Evolutionary conservation across 345 rosid genomes (phyloP).

Genomic region (Ricinus communis): DNA sequence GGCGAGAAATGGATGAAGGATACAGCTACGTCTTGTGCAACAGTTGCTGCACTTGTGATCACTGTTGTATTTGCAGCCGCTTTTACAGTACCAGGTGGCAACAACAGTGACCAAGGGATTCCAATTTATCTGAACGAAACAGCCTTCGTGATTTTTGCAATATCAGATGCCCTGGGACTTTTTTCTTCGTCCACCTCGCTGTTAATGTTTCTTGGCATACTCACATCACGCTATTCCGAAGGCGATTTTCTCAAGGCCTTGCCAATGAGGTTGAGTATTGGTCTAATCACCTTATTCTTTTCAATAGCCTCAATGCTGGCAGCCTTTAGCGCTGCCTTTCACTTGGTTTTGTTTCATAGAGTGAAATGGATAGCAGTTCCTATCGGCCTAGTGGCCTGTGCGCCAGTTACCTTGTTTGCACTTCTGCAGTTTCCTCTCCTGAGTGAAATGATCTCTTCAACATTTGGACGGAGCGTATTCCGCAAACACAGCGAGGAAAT

Average conservation of each 20-base stretch:
- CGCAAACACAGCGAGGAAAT: no score
- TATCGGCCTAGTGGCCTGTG: not conserved
- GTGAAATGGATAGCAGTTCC: slow-evolving; percentile 14
- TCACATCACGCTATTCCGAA: slow-evolving; percentile 11
- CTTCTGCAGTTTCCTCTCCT: slow-evolving; percentile 12
- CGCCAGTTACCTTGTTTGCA: slow-evolving; percentile 4
- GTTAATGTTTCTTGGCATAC: slow-evolving; percentile 16
- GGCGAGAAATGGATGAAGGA: slow-evolving; percentile 24
- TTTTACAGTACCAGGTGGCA: slow-evolving; percentile 19
- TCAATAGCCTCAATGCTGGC: slow-evolving; percentile 10
- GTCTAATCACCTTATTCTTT: slow-evolving; percentile 8
- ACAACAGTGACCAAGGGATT: not conserved
- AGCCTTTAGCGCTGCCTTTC: slow-evolving; percentile 9
- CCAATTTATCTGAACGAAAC: not conserved
- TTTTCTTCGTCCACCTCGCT: slow-evolving; percentile 12
- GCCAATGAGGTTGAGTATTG: slow-evolving; percentile 13
- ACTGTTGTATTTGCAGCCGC: slow-evolving; percentile 19
- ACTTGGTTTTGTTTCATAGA: slow-evolving; percentile 8
- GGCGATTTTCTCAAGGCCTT: slow-evolving; percentile 14
- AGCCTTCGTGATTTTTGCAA: slow-evolving; percentile 6
- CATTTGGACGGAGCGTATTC: no score
- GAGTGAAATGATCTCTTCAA: not conserved
- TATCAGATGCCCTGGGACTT: slow-evolving; percentile 6
- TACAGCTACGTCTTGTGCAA: slow-evolving; percentile 14
- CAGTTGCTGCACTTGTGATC: slow-evolving; percentile 13